phyloP scores from a whole-genome alignment of 2,329 filamentous ascomycete species.

The Alternaria arborescens region DNA sequence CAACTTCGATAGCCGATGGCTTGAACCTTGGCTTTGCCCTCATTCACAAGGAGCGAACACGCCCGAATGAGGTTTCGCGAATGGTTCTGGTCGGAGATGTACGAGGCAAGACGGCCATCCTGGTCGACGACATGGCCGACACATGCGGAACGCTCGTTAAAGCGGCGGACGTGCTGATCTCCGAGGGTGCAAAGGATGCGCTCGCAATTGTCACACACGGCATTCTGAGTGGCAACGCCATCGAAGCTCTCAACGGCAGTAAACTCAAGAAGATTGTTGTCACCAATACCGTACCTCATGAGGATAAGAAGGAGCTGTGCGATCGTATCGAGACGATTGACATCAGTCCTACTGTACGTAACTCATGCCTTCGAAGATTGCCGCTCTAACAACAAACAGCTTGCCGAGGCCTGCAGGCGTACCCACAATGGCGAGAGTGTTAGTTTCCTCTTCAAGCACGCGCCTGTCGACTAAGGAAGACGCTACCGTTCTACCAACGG shows the following conservation, averaged over 20 bases:
- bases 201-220: slow-evolving; percentile 96
- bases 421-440: slow-evolving; percentile 78
- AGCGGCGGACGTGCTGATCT: slow-evolving; percentile 85
- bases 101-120: slow-evolving; percentile 87
- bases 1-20: slow-evolving; percentile 90
- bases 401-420: slow-evolving; percentile 74
- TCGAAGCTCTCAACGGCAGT: slow-evolving; percentile 83
- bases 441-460: slow-evolving; percentile 75
- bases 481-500: slow-evolving; percentile 13
- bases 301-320: slow-evolving; percentile 81
- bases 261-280: slow-evolving; percentile 81
- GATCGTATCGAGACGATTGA: slow-evolving; percentile 88
- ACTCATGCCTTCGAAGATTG: background rate
- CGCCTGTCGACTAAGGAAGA: slow-evolving; percentile 57
- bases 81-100: slow-evolving; percentile 98
- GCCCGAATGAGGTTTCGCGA: slow-evolving; percentile 88
- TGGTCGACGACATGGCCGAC: slow-evolving; percentile 98
- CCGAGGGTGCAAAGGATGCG: slow-evolving; percentile 81
- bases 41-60: slow-evolving; percentile 94
- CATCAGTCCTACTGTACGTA: slow-evolving; percentile 76
- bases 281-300: slow-evolving; percentile 86
- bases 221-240: slow-evolving; percentile 87
- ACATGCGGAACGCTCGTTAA: slow-evolving; percentile 90
- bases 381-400: slow-evolving; percentile 44
- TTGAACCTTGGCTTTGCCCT: slow-evolving; percentile 90